Percentiles rank a stretch among this genome's conserved stretches.
phyloP scores from a whole-genome alignment of 371 early-diverging fungal genomes.

The Mucor circinelloides region DNA sequence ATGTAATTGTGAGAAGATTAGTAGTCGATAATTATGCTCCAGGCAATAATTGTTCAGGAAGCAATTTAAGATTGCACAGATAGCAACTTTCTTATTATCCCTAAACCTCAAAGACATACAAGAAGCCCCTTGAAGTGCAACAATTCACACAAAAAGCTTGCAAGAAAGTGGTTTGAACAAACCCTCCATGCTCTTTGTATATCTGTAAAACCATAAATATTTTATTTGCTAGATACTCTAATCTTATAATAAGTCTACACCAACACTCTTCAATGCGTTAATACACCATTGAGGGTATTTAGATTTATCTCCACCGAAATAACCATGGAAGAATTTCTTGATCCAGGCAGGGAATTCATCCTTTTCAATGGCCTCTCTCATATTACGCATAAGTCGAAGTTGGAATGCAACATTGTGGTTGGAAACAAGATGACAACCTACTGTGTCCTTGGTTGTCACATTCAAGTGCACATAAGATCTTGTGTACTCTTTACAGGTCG shows the following conservation, averaged over 20 bases:
- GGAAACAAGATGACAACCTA: conserved; percentile 90
- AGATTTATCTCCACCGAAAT: conserved; percentile 61
- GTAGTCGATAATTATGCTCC: too few species aligned
- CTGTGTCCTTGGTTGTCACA: conserved; percentile 74
- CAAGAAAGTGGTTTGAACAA: too few species aligned
- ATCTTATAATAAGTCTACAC: conserved; percentile 58
- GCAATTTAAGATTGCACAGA: too few species aligned
- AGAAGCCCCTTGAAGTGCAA: too few species aligned
- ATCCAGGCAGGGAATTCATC: conserved; percentile 85
- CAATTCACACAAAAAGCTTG: too few species aligned
- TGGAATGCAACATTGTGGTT: conserved; percentile 94
- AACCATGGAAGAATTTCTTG: conserved; percentile 70
- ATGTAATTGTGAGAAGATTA: too few species aligned
- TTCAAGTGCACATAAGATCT: conserved; percentile 75
- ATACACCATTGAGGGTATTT: conserved; percentile 88
- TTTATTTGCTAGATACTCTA: not conserved
- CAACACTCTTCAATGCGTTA: conserved; percentile 80
- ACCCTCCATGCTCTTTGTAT: too few species aligned
- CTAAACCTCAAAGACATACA: too few species aligned
- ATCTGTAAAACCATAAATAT: not conserved
- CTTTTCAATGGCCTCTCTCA: conserved; percentile 76
- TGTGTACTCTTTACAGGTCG: conserved; percentile 85
- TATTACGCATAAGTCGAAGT: conserved; percentile 82
- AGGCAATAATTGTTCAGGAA: too few species aligned
- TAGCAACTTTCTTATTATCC: too few species aligned